A percentile compares a stretch with the other conserved stretches of the same genome.
phyloP scores from a whole-genome alignment of 441 rosid species.

The Croton laevigatus region DNA sequence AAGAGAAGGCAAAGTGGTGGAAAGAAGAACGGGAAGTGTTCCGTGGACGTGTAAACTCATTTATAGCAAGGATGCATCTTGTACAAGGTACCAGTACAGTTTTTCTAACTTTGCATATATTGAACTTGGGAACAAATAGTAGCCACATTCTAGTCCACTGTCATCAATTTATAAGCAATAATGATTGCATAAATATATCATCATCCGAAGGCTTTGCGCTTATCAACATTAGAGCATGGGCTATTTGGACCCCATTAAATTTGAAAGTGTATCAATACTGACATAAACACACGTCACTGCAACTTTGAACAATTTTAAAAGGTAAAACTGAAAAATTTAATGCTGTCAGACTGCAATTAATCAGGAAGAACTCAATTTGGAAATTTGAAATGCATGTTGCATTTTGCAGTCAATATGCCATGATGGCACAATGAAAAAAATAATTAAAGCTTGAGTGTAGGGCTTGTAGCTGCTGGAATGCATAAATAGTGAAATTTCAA shows the following conservation, averaged over 20 bases:
- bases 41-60: slow-evolving; percentile 72
- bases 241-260: neutral
- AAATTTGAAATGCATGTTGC: neutral
- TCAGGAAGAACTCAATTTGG: neutral
- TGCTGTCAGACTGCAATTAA: neutral
- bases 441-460: neutral
- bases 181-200: neutral
- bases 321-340: neutral
- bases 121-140: neutral
- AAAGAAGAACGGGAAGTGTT: slow-evolving; percentile 80
- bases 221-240: neutral
- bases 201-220: neutral
- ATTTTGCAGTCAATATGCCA: neutral
- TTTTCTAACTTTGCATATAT: slow-evolving; percentile 14
- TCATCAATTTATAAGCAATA: neutral
- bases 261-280: neutral
- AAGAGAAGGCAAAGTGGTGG: slow-evolving; percentile 81
- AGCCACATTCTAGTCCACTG: neutral
- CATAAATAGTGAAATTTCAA: neutral
- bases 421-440: neutral
- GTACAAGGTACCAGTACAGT: slow-evolving; percentile 68
- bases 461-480: neutral
- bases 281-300: neutral
- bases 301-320: neutral
- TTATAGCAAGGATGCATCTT: slow-evolving; percentile 94